Conservation (phyloP, 2,329 filamentous ascomycete genomes). For the Clarireedia homoeocarpa region DNA sequence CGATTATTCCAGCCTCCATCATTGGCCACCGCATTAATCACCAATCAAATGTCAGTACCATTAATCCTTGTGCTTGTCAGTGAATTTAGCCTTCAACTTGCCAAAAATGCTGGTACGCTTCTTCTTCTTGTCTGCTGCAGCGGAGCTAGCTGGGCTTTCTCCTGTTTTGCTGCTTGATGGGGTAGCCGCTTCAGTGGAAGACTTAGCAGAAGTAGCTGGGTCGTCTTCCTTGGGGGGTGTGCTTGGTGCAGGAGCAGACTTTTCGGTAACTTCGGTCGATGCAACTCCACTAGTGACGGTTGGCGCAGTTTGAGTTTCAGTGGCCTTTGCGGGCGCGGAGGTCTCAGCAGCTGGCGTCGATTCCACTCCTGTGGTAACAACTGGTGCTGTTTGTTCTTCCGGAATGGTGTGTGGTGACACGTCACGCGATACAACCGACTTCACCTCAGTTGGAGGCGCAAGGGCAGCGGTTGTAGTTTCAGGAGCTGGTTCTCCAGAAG, state of each 20-base stretch:
- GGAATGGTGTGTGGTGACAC: constrained; percentile 24
- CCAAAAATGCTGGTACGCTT: constrained; percentile 32
- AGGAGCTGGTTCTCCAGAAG: constrained; percentile 26
- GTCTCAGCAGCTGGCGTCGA: constrained; percentile 16
- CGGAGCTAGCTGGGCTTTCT: constrained; percentile 20
- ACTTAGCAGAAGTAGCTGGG: constrained; percentile 18
- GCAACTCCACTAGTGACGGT: constrained; percentile 22
- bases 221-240: constrained; percentile 16
- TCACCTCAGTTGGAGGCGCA: background rate
- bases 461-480: background rate
- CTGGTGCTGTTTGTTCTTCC: constrained; percentile 17
- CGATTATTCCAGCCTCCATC: background rate
- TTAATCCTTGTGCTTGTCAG: constrained; percentile 23
- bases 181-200: constrained; percentile 19
- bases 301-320: constrained; percentile 18
- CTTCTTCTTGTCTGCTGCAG: constrained; percentile 29
- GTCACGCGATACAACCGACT: constrained; percentile 15
- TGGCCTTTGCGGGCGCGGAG: constrained; percentile 19
- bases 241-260: constrained; percentile 13
- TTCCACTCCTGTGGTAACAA: constrained; percentile 21
- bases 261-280: constrained; percentile 15
- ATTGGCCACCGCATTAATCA: constrained; percentile 11
- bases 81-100: constrained; percentile 45
- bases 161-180: constrained; percentile 21
- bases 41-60: background rate